A percentile compares a stretch with the other conserved stretches of the same genome.
These are phyloP conservation scores for Aspergillus proliferans DNA, from an alignment of 2,329 filamentous ascomycete species.

Conservation along the genomic window DNA sequence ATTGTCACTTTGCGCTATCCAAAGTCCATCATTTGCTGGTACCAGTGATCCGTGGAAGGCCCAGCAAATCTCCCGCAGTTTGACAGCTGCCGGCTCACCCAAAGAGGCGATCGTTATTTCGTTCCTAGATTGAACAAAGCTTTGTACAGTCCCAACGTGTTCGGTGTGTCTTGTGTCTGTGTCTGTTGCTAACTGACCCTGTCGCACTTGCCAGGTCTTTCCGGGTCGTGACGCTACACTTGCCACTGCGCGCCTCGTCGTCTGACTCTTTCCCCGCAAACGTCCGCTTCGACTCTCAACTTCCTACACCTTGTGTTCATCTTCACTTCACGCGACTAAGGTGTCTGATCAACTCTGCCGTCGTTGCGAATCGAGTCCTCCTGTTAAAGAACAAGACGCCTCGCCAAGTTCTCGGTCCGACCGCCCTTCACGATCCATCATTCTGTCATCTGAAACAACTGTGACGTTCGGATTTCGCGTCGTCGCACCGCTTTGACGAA, in stretches of 20 bases:
- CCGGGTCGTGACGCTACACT: neutral
- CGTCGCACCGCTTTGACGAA: conserved; percentile 12
- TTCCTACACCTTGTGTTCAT: neutral
- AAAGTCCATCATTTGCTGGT: conserved; percentile 5
- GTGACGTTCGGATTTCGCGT: conserved; percentile 20
- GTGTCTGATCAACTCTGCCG: too few relatives aligned
- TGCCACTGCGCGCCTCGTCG: conserved; percentile 1
- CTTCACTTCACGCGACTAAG: too few relatives aligned
- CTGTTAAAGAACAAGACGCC: neutral
- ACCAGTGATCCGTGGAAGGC: conserved; percentile 25
- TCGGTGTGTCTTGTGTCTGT: neutral
- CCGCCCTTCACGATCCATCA: conserved; percentile 9
- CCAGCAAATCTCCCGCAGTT: conserved; percentile 29
- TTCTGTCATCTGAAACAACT: conserved; percentile 13
- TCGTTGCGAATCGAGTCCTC: too few relatives aligned
- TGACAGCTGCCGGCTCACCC: conserved; percentile 27
- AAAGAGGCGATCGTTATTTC: conserved; percentile 10
- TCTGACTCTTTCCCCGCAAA: conserved; percentile 1
- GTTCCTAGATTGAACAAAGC: neutral
- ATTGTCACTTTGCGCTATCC: too few relatives aligned
- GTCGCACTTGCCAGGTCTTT: neutral
- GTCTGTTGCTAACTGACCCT: neutral
- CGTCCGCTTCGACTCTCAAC: neutral
- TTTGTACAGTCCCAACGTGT: neutral
- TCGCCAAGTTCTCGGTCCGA: conserved; percentile 3